These are phyloP conservation scores for Rhazya stricta DNA, from an alignment of 257 asterid genomes.

Conservation along the genomic window DNA sequence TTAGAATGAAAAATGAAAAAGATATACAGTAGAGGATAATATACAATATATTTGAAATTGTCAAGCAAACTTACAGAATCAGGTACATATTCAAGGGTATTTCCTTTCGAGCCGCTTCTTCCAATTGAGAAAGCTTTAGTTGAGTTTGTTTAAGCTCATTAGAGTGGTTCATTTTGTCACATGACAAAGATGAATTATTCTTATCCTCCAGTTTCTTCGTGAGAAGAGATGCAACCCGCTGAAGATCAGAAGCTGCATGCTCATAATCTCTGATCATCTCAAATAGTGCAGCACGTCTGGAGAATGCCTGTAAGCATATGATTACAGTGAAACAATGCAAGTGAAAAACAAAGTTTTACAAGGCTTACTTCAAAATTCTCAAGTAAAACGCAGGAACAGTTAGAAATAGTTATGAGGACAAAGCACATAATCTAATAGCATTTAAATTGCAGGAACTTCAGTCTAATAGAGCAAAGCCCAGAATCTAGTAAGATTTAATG, in stretches of 20 bases:
- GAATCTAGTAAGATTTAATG: neutral
- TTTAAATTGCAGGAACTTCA: neutral
- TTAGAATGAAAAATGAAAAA: neutral
- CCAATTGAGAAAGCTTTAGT: slow-evolving; percentile 62
- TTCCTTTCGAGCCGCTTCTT: slow-evolving; percentile 71
- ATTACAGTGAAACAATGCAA: neutral
- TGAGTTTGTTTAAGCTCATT: slow-evolving; percentile 75
- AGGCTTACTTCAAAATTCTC: neutral
- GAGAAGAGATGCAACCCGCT: slow-evolving; percentile 60
- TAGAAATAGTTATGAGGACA: neutral
- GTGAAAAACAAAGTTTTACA: neutral
- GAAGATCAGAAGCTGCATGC: slow-evolving; percentile 80
- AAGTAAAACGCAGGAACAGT: neutral
- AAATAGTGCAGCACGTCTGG: slow-evolving; percentile 70
- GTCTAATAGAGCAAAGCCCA: neutral
- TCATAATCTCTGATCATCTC: slow-evolving; percentile 91
- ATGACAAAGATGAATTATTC: slow-evolving; percentile 37
- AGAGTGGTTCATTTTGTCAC: slow-evolving; percentile 44
- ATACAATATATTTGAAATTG: neutral
- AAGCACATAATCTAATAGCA: no score
- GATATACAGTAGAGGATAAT: neutral
- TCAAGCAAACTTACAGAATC: slow-evolving; percentile 64
- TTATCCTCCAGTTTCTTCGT: slow-evolving; percentile 56
- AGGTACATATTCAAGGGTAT: slow-evolving; percentile 80
- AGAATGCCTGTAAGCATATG: slow-evolving; percentile 58